A percentile compares a stretch with the other conserved stretches of the same genome.
phyloP scores from a whole-genome alignment of 345 rosid species.

The Chamaenerion angustifolium region DNA sequence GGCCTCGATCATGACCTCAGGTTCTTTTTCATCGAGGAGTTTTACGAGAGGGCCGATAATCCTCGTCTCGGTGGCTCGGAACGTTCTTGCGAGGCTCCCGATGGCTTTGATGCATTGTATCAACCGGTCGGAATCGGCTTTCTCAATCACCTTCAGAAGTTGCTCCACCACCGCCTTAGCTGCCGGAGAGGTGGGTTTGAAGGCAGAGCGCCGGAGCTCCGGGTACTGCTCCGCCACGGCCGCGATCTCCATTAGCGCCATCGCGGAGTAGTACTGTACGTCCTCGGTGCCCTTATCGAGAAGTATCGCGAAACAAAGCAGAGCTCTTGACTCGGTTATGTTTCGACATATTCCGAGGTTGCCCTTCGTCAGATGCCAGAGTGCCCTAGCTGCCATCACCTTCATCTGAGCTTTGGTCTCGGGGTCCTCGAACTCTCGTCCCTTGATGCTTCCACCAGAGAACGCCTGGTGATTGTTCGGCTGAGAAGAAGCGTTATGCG shows the following conservation, averaged over 20 bases:
- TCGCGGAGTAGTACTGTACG: conserved; percentile 43
- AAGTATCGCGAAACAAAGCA: conserved; percentile 49
- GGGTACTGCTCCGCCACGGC: conserved; percentile 44
- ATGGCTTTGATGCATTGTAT: conserved; percentile 43
- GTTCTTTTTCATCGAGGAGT: conserved; percentile 51
- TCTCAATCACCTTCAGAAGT: conserved; percentile 31
- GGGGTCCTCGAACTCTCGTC: conserved; percentile 48
- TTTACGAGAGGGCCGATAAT: conserved; percentile 50
- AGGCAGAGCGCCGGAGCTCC: conserved; percentile 47
- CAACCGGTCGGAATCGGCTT: conserved; percentile 37
- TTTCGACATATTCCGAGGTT: conserved; percentile 36
- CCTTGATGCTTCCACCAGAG: conserved; percentile 43
- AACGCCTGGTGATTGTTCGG: conserved; percentile 22
- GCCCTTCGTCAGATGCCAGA: conserved; percentile 59
- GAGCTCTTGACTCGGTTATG: conserved; percentile 65
- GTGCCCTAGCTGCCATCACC: conserved; percentile 68
- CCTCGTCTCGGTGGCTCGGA: conserved; percentile 57
- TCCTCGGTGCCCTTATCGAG: conserved; percentile 55
- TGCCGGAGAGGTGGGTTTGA: conserved; percentile 66
- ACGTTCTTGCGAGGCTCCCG: conserved; percentile 70
- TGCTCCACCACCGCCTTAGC: conserved; percentile 66
- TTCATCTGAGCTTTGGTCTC: conserved; percentile 55
- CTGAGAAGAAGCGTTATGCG: conserved; percentile 7
- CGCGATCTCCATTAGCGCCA: conserved; percentile 70
- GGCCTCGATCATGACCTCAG: conserved; percentile 47